Percentiles rank a stretch among this genome's conserved stretches.
Evolutionary conservation across 176 grass and related monocot genomes (phyloP).

Genomic region (Rhynchospora pubera): DNA sequence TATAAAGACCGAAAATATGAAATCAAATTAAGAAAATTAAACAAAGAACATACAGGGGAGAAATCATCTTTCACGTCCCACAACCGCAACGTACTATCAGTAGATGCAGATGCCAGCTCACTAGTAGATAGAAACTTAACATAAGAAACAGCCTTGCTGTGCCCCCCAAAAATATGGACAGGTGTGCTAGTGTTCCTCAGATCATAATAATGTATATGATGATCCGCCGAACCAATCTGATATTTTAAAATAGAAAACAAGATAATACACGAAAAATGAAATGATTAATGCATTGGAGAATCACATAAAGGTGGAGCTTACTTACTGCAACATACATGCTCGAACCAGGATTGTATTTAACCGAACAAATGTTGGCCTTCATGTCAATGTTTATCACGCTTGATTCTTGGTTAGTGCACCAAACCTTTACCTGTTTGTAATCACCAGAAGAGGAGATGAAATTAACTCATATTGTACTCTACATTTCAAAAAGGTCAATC

Average conservation of each 20-base stretch:
- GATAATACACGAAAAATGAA: constrained; percentile 23
- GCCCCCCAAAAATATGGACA: constrained; percentile 74
- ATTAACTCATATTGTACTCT: not conserved
- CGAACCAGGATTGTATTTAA: constrained; percentile 98
- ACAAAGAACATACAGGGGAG: constrained; percentile 46
- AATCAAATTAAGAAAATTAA: constrained; percentile 4
- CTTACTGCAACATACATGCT: constrained; percentile 82
- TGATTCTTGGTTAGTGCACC: constrained; percentile 96
- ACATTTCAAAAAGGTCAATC: not conserved
- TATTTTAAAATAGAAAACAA: too few relatives aligned
- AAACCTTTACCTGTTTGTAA: constrained; percentile 78
- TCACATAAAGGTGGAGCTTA: constrained; percentile 21
- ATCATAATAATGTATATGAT: constrained; percentile 99
- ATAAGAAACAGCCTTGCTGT: constrained; percentile 97
- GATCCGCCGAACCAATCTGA: too few relatives aligned
- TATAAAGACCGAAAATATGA: not conserved
- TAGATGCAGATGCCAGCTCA: constrained; percentile 95
- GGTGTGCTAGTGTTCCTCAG: constrained; percentile 74
- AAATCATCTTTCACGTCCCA: constrained; percentile 97
- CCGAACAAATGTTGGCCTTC: constrained; percentile 99
- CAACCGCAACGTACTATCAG: constrained; percentile 87
- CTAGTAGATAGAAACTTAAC: constrained; percentile 92
- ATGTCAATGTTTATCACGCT: constrained; percentile 98
- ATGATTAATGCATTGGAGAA: constrained; percentile 22
- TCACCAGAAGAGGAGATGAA: not conserved